Base-by-base conservation (phyloP, 2,329 filamentous ascomycete species). In the Verruconis gallopava region DNA sequence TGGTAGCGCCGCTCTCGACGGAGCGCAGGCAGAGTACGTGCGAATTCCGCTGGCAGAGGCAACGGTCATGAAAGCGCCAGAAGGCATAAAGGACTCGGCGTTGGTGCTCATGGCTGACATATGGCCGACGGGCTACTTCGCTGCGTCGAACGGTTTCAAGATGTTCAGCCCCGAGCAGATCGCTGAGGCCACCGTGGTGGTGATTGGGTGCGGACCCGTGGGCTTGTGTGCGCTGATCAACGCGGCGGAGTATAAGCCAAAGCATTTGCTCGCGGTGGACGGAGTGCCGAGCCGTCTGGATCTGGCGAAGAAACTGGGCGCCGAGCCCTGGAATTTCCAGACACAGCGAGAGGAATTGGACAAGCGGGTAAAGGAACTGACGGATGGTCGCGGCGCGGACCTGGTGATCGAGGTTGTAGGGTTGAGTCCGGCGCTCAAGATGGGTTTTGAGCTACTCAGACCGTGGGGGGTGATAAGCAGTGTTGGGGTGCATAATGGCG, bases 41-140 rank as follows among this genome's bases (percentile, higher is more conserved):
- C 77, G 85, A 22, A 73, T 93, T 12, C 88, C 88, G 0, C 65
- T 80, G 42, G 86, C 86, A 9, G 85, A 93, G 53, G 76, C 77
- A 25, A 93, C 85, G 1, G 74, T 80, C n/a, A 72, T 86, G 54
- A 80, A 79, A 53, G 79, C 85, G 0, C 81, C 85, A 0, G 80
- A 82, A 0, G 74, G 71, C 5, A 80, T 93, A 44, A 74, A 79
- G 15, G 79, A 89, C 50, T 73, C 81, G 48, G 77, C 77, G 25
- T 68, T 93, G 38, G 77, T 93, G 4, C 71, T 94, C 19, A 93
- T 94, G 86, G 85, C 84, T 13, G 86, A 94, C 55, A 93, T 94
- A 52, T 93, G 91, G 60, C 86, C 86, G 21, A 72, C 68, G 0
- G 83, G 88, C 5, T 93, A 77, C 63, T 93, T 88, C 51, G 86